phyloP scores from a whole-genome alignment of 495 filamentous ascomycete species.

The Opeltia flavorubescens region DNA sequence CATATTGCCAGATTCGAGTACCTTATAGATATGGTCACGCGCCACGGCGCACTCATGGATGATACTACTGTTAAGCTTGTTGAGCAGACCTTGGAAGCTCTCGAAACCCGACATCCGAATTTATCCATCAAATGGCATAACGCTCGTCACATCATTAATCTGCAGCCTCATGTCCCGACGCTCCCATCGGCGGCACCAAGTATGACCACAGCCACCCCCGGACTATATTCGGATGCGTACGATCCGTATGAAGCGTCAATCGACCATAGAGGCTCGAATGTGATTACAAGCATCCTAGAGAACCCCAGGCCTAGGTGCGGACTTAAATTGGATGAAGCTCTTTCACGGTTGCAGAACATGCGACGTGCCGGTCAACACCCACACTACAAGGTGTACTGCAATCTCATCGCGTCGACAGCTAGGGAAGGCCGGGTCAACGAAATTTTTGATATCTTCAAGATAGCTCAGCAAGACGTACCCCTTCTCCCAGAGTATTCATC shows the following conservation, averaged over 20 bases:
- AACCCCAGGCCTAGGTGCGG: slow-evolving; percentile 49
- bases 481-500: slow-evolving; percentile 63
- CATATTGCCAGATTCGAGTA: slow-evolving; percentile 47
- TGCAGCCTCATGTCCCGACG: slow-evolving; percentile 20
- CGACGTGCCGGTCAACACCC: slow-evolving; percentile 83
- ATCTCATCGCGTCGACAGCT: slow-evolving; percentile 81
- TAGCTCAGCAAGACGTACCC: slow-evolving; percentile 79
- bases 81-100: slow-evolving; percentile 40
- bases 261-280: slow-evolving; percentile 79
- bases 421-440: slow-evolving; percentile 65
- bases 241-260: slow-evolving; percentile 83
- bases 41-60: slow-evolving; percentile 34
- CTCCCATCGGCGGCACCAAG: slow-evolving; percentile 17
- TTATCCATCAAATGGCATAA: slow-evolving; percentile 44
- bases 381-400: slow-evolving; percentile 88
- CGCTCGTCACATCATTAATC: slow-evolving; percentile 28
- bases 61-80: slow-evolving; percentile 36
- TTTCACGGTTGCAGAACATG: slow-evolving; percentile 78
- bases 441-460: slow-evolving; percentile 71
- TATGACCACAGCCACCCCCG: slow-evolving; percentile 20
- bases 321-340: slow-evolving; percentile 63
- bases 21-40: slow-evolving; percentile 40
- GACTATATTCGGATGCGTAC: slow-evolving; percentile 57
- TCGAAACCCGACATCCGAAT: slow-evolving; percentile 39
- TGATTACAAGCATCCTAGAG: slow-evolving; percentile 81